phyloP scores from a whole-genome alignment of 2,329 filamentous ascomycete genomes.

The Neophaeococcomyces aloes region DNA sequence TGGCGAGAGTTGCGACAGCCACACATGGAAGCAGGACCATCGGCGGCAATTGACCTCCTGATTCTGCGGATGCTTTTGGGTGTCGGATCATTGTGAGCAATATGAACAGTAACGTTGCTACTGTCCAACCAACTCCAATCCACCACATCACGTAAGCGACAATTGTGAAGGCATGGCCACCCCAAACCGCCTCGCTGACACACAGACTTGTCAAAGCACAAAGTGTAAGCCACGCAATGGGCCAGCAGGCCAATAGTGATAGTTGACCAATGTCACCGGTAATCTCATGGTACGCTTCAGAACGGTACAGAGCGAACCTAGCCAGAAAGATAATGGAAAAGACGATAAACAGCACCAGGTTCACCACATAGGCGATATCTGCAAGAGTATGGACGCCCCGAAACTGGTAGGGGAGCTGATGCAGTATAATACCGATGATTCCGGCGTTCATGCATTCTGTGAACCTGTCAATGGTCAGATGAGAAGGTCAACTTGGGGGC shows the following conservation, averaged over 20 bases:
- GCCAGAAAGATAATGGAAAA: slow-evolving; percentile 26
- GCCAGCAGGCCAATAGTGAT: slow-evolving; percentile 30
- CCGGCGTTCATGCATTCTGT: slow-evolving; percentile 16
- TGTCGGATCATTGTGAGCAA: slow-evolving; percentile 24
- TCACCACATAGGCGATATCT: slow-evolving; percentile 31
- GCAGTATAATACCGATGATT: slow-evolving; percentile 14
- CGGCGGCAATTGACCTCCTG: slow-evolving; percentile 28
- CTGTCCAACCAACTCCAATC: slow-evolving; percentile 25
- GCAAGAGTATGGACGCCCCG: slow-evolving; percentile 29
- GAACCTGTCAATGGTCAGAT: too few relatives aligned
- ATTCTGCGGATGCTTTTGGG: slow-evolving; percentile 24
- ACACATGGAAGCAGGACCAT: slow-evolving; percentile 23
- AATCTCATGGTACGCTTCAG: slow-evolving; percentile 24
- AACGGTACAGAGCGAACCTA: slow-evolving; percentile 26
- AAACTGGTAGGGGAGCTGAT: slow-evolving; percentile 30
- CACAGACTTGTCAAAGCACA: slow-evolving; percentile 26
- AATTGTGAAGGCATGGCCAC: slow-evolving; percentile 23
- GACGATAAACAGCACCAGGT: slow-evolving; percentile 26
- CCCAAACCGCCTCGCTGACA: slow-evolving; percentile 36
- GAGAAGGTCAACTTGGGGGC: too few relatives aligned
- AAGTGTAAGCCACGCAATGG: slow-evolving; percentile 25
- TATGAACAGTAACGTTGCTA: slow-evolving; percentile 21
- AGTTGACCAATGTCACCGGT: slow-evolving; percentile 27
- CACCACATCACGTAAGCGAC: slow-evolving; percentile 34
- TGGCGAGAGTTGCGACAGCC: slow-evolving; percentile 14